Evolutionary conservation across 2,329 filamentous ascomycete species (phyloP), one percentile per base, ranked within the genome.

Genomic region (Claviceps pusilla): DNA sequence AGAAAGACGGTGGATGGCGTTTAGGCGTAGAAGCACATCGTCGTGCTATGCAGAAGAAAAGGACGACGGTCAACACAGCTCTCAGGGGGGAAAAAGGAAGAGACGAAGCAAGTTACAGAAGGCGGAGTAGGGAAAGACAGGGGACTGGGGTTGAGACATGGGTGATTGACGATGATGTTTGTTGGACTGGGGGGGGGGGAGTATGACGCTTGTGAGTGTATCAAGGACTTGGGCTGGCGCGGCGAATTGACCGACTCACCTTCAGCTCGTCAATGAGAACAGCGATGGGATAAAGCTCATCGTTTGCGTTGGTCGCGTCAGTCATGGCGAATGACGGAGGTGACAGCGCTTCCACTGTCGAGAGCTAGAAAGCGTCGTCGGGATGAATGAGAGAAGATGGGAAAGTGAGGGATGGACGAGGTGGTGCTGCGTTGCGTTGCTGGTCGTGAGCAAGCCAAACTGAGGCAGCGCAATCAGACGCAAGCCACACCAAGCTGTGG

Each of bases 241-340:
- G 33, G 37, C 9, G 11, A 37, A 37, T 58, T 60, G 41, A 41
- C 39, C 39, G 61, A 66, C 72, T 65, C 81, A 95, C 90, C 88
- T 96, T 98, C 68, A 98, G 80, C 82, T 98, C 93, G 73, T 98
- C 93, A 74, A 98, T 98, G 73, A 98, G 84, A 63, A 98, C 93
- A 68, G 94, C 93, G 78, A 98, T 98, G 71, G 93, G 93, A 74
- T 97, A 98, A 67, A 98, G 89, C 84, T 97, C 94, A 76, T 98
- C 93, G 72, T 86, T 94, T 77, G 91, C 83, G 74, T 85, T 87
- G 71, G 84, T 80, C 74, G 85, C 86, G 76, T 96, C 81, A 74
- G 81, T 89, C 91, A 97, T 97, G 71, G 72, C 79, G 80, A 73
- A 70, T 66, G 65, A 64, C 58, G 59, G 58, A 61, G 63, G 55